These are phyloP conservation scores for Hyaloperonospora arabidopsidis DNA, from an alignment of 352 stramenopile genomes.

Conservation along the genomic window DNA sequence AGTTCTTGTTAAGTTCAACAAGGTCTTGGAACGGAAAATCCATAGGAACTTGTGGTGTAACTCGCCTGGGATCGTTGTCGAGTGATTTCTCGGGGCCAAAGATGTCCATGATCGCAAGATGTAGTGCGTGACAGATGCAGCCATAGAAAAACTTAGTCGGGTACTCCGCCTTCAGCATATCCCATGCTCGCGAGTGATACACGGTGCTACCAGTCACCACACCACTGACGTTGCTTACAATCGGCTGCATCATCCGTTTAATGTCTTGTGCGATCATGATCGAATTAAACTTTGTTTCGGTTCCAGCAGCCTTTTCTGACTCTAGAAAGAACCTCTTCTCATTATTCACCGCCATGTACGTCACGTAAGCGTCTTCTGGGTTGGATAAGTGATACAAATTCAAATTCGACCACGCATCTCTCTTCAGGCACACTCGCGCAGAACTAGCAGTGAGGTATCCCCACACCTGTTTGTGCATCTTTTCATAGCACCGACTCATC, in stretches of 20 bases:
- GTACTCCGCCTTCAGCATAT: constrained; percentile 78
- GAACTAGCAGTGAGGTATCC: constrained; percentile 51
- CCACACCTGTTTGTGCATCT: constrained; percentile 83
- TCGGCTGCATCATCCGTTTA: constrained; percentile 71
- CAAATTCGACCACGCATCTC: constrained; percentile 71
- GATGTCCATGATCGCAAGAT: constrained; percentile 78
- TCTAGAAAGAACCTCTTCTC: constrained; percentile 79
- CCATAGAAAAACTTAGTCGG: constrained; percentile 85
- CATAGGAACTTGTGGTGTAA: constrained; percentile 58
- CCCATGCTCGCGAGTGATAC: constrained; percentile 66
- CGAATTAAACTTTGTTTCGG: constrained; percentile 63
- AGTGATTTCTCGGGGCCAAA: constrained; percentile 64
- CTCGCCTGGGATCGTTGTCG: constrained; percentile 57
- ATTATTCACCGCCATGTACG: constrained; percentile 72
- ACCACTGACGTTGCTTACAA: constrained; percentile 58
- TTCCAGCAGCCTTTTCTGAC: constrained; percentile 49
- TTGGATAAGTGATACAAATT: constrained; percentile 74
- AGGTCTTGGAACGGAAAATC: constrained; percentile 78
- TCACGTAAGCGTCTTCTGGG: constrained; percentile 59
- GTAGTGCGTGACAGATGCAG: constrained; percentile 72
- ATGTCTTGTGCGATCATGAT: constrained; percentile 80
- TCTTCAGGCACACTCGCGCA: constrained; percentile 63
- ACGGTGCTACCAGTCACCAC: constrained; percentile 71
- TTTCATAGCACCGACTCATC: constrained; percentile 68
- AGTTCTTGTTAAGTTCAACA: constrained; percentile 65